phyloP scores from a whole-genome alignment of 306 rosid species.

The Carpinus fangiana region DNA sequence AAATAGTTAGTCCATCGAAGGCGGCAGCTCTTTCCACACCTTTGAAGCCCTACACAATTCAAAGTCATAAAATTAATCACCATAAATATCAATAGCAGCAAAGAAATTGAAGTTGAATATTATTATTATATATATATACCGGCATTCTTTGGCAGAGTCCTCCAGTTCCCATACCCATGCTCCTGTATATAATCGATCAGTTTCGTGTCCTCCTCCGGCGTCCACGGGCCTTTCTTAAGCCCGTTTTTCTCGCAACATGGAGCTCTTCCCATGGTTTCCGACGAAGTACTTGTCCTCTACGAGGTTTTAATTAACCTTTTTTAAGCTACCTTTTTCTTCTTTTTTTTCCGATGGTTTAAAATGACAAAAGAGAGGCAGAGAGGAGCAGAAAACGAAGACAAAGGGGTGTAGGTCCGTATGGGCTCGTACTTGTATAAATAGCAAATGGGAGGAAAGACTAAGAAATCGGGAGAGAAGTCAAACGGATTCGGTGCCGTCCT shows the following conservation, averaged over 20 bases:
- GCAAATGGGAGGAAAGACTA: slow-evolving; percentile 7
- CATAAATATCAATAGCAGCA: background rate
- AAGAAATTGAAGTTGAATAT: background rate
- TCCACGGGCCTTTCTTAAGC: slow-evolving; percentile 98
- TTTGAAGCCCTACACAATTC: slow-evolving; percentile 59
- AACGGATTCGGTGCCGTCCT: slow-evolving; percentile 88
- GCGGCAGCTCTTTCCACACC: slow-evolving; percentile 98
- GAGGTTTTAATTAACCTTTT: background rate
- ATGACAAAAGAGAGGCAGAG: slow-evolving; percentile 1
- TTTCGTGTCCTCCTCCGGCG: slow-evolving; percentile 82
- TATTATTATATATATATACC: slow-evolving; percentile 36
- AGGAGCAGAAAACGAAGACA: slow-evolving; percentile 16
- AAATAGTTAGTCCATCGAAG: slow-evolving; percentile 97
- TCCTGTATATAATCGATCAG: slow-evolving; percentile 72
- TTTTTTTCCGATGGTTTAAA: background rate
- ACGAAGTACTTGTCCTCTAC: background rate
- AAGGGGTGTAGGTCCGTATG: slow-evolving; percentile 42
- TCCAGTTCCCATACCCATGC: slow-evolving; percentile 94
- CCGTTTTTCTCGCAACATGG: slow-evolving; percentile 95
- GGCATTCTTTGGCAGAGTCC: slow-evolving; percentile 96
- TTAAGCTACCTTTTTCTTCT: background rate
- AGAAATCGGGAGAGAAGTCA: slow-evolving; percentile 42
- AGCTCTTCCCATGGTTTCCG: slow-evolving; percentile 71
- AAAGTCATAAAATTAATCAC: background rate
- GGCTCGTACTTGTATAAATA: slow-evolving; percentile 56